Evolutionary conservation across 2,329 filamentous ascomycete species (phyloP), one percentile per base, ranked within the genome.

Genomic region (Paecilomyces sp.): DNA sequence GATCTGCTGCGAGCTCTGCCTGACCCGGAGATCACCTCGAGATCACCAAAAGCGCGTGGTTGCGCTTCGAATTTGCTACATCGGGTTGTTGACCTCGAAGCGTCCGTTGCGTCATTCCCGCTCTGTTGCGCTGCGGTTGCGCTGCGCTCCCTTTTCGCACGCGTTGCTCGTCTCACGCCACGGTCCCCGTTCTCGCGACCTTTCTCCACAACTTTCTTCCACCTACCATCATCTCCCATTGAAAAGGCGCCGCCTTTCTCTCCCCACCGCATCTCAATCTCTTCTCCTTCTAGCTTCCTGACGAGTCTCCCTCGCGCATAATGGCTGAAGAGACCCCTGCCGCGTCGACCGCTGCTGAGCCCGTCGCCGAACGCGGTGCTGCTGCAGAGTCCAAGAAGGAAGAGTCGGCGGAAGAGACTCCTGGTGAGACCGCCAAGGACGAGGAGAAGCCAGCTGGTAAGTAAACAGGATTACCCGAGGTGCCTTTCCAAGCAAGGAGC

Each of bases 311-410:
- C 55, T 60, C 59, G 68, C 65, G 65, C 66, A 73, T 64, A 63
- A 78, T 77, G 70, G 71, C 75, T 62, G 76, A 78, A 60, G 71
- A 73, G 60, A 71, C 70, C 56, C 68, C 71, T 65, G 67, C 71
- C 60, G 63, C 70, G 61, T 62, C 68, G 63, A 65, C 68, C 61
- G 65, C 71, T 60, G 67, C 64, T 61, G 71, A 75, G 65, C 67
- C 68, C 66, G 64, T 67, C 28, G 64, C 63, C 54, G 71, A 71
- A 69, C 71, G 63, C 65, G 65, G 64, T 61, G 61, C 66, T 56
- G 60, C 66, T 60, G 63, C 66, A 61, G 69, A 72, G 58, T 36
- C 66, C 56, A 65, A 70, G 60, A 60, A 61, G 47, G 58, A 61
- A 47, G 65, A 68, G 34, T 57, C 66, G 11, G 62, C 65, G 36